Conservation (phyloP, 306 rosid species). For the Lablab purpureus region DNA sequence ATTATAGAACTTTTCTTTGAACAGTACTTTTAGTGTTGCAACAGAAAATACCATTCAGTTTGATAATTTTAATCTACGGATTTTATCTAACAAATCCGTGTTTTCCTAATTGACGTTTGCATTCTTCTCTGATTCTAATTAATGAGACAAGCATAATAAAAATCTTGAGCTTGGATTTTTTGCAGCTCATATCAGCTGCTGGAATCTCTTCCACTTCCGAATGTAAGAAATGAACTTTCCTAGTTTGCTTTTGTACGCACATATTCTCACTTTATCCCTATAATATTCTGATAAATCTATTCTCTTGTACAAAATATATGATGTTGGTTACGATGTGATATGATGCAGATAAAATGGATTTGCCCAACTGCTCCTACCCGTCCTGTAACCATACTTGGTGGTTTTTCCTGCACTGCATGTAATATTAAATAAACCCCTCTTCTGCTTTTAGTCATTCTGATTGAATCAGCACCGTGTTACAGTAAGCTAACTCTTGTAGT, state of each 20-base stretch:
- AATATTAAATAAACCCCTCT: constrained; percentile 37
- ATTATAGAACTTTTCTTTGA: constrained; percentile 37
- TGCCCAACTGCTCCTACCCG: constrained; percentile 99
- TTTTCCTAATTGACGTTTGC: constrained; percentile 29
- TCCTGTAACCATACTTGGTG: constrained; percentile 89
- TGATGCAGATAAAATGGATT: constrained; percentile 95
- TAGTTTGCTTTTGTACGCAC: constrained; percentile 37
- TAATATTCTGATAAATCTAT: constrained; percentile 17
- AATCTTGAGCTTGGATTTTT: constrained; percentile 47
- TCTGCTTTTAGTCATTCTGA: constrained; percentile 15
- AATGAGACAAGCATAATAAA: constrained; percentile 24
- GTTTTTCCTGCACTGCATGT: constrained; percentile 98
- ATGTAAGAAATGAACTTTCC: constrained; percentile 61
- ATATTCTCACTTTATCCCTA: constrained; percentile 34
- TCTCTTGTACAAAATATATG: constrained; percentile 26
- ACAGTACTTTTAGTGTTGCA: constrained; percentile 23
- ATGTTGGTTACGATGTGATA: constrained; percentile 38
- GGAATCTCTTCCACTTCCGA: constrained; percentile 91
- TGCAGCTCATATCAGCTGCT: constrained; percentile 93
- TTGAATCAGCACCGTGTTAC: background rate
- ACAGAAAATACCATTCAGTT: constrained; percentile 29
- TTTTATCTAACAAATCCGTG: constrained; percentile 20
- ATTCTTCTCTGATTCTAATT: background rate
- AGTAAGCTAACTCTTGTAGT: background rate
- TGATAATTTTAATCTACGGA: constrained; percentile 33